These are phyloP conservation scores for Rubia balearica DNA, from an alignment of 305 asterid species.

Conservation along the genomic window DNA sequence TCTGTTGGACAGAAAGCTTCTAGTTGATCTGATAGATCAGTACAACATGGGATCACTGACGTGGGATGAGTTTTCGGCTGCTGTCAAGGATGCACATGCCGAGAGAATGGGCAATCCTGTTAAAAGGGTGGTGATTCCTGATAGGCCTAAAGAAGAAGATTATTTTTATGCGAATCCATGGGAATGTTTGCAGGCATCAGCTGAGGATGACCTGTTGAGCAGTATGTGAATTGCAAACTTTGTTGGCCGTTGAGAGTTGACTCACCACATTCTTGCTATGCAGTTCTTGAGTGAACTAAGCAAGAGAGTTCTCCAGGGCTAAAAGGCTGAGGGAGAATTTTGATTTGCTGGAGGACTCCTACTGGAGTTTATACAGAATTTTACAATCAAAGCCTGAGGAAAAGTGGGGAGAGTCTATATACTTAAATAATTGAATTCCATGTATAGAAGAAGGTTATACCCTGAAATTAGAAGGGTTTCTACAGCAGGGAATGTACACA, in stretches of 20 bases:
- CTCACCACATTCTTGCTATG: background rate
- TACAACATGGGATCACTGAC: conserved; percentile 8
- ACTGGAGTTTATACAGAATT: background rate
- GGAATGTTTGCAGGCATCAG: conserved; percentile 37
- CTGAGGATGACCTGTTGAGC: background rate
- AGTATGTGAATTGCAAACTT: background rate
- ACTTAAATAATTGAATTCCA: background rate
- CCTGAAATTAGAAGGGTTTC: background rate
- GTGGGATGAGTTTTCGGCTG: conserved; percentile 10
- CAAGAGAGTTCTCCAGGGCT: conserved; percentile 1
- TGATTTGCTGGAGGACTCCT: background rate
- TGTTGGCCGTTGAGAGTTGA: background rate
- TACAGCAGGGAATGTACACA: background rate
- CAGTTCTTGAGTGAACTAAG: background rate
- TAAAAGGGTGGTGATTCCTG: conserved; percentile 14
- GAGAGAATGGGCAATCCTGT: conserved; percentile 50
- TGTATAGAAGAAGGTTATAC: background rate
- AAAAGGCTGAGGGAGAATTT: background rate
- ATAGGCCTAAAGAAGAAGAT: conserved; percentile 96
- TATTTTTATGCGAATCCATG: conserved; percentile 86
- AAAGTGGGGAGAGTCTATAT: background rate
- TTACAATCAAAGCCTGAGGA: background rate
- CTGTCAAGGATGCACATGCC: conserved; percentile 30
- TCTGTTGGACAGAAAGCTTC: conserved; percentile 10
- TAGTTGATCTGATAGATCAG: conserved; percentile 11